Percentiles rank a stretch among this genome's conserved stretches.
phyloP scores from a whole-genome alignment of 2,329 filamentous ascomycete genomes.

The Diaporthe sp. region DNA sequence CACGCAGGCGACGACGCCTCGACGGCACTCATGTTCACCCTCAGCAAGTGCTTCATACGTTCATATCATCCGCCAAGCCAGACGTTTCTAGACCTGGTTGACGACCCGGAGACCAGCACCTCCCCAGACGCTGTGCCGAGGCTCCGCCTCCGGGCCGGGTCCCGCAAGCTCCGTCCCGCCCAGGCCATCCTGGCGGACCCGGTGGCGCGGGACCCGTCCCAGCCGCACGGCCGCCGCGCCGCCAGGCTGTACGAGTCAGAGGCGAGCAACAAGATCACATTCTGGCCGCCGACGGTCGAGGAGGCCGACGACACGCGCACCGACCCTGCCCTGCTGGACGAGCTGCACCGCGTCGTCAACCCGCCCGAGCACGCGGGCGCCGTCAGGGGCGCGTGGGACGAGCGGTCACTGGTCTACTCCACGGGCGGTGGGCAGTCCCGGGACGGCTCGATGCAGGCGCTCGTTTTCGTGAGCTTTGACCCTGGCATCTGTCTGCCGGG shows the following conservation, averaged over 20 bases:
- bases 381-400: slow-evolving; percentile 60
- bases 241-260: slow-evolving; percentile 44
- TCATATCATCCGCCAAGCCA: slow-evolving; percentile 66
- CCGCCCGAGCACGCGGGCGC: slow-evolving; percentile 52
- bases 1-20: slow-evolving; percentile 64
- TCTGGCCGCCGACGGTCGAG: slow-evolving; percentile 56
- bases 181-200: slow-evolving; percentile 34
- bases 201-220: slow-evolving; percentile 19
- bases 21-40: slow-evolving; percentile 58
- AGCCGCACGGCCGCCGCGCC: slow-evolving; percentile 42
- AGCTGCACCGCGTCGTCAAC: slow-evolving; percentile 56
- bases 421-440: slow-evolving; percentile 45
- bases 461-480: slow-evolving; percentile 61
- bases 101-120: slow-evolving; percentile 55
- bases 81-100: slow-evolving; percentile 72
- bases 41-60: slow-evolving; percentile 67
- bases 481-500: slow-evolving; percentile 52
- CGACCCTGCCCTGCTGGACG: slow-evolving; percentile 48
- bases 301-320: slow-evolving; percentile 39
- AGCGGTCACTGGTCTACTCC: slow-evolving; percentile 62
- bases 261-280: slow-evolving; percentile 43
- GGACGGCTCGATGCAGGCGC: slow-evolving; percentile 46
- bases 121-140: slow-evolving; percentile 50
- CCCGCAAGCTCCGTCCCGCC: slow-evolving; percentile 54
- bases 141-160: slow-evolving; percentile 61